Evolutionary conservation across 2,329 filamentous ascomycete species (phyloP).

Genomic region (Fusarium temperatum): DNA sequence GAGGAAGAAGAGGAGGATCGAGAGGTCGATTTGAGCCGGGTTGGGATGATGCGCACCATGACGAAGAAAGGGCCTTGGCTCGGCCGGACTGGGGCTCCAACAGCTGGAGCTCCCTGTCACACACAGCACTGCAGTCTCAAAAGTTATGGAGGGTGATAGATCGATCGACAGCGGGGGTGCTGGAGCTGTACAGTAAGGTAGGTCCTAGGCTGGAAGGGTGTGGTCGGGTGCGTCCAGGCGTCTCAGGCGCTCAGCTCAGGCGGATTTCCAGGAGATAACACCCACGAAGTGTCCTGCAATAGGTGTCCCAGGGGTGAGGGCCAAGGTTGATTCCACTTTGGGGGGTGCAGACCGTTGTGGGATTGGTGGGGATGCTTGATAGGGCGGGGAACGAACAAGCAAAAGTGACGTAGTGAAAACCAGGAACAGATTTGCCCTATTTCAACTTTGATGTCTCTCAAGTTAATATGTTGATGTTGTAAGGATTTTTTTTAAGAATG

Average conservation of each 20-base stretch:
- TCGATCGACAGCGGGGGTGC: slow-evolving; percentile 33
- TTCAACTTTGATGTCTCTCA: not conserved
- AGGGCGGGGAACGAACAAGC: slow-evolving; percentile 19
- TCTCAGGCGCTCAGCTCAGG: slow-evolving; percentile 26
- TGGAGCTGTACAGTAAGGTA: not conserved
- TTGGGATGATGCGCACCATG: slow-evolving; percentile 68
- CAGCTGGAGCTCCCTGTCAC: slow-evolving; percentile 17
- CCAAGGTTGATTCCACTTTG: slow-evolving; percentile 4
- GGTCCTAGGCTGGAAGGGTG: not conserved
- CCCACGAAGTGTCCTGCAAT: slow-evolving; percentile 19
- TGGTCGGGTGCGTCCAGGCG: not conserved
- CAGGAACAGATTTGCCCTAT: slow-evolving; percentile 1
- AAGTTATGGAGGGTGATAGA: slow-evolving; percentile 3
- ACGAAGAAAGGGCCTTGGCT: slow-evolving; percentile 33
- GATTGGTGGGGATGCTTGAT: slow-evolving; percentile 22
- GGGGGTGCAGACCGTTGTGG: not conserved
- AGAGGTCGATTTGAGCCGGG: slow-evolving; percentile 58
- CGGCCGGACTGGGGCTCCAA: slow-evolving; percentile 2
- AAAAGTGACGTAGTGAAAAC: slow-evolving; percentile 28
- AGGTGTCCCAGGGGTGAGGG: slow-evolving; percentile 1
- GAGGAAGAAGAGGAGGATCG: slow-evolving; percentile 51
- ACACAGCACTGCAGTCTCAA: not conserved
- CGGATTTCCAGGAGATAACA: slow-evolving; percentile 23
- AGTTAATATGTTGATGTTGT: not conserved
- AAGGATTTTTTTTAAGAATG: not conserved